A percentile compares a stretch with the other conserved stretches of the same genome.
phyloP scores from a whole-genome alignment of 371 early-diverging fungal species.

The Gilbertella persicaria region DNA sequence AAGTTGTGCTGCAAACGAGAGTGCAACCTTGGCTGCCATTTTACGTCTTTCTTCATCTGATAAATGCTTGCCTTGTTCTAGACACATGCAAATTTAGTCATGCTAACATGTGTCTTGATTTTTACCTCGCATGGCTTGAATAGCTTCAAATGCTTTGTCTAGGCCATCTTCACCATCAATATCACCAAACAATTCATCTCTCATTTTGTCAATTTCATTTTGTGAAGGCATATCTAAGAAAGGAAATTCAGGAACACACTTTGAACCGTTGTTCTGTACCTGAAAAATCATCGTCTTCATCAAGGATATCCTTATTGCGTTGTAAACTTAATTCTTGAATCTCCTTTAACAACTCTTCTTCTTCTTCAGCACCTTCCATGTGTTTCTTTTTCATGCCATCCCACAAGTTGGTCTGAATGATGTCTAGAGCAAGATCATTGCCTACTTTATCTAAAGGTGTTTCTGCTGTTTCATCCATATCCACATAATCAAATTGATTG shows the following conservation, averaged over 20 bases:
- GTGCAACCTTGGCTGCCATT: conserved; percentile 66
- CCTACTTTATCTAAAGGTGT: conserved; percentile 41
- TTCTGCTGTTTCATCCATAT: conserved; percentile 43
- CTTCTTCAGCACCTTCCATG: conserved; percentile 16
- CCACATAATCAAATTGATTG: conserved; percentile 68
- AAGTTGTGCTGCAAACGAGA: conserved; percentile 62
- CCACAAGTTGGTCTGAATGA: conserved; percentile 74
- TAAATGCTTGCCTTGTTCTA: conserved; percentile 59
- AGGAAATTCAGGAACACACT: not conserved
- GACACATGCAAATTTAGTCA: not conserved
- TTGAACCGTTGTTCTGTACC: conserved; percentile 1
- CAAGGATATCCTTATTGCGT: conserved; percentile 8
- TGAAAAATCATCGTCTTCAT: conserved; percentile 14
- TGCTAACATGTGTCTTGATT: not conserved
- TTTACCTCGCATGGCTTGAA: conserved; percentile 62
- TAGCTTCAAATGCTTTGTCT: conserved; percentile 54
- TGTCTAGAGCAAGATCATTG: conserved; percentile 51
- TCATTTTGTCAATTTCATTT: conserved; percentile 54
- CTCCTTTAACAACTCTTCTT: conserved; percentile 12
- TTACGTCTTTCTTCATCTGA: conserved; percentile 63
- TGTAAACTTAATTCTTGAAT: conserved; percentile 14
- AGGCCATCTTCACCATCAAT: conserved; percentile 70
- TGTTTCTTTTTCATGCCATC: conserved; percentile 62
- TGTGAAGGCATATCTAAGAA: conserved; percentile 39
- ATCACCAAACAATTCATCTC: conserved; percentile 56